Conservation (phyloP, 2,329 filamentous ascomycete species). For the Penicillium sp. region DNA sequence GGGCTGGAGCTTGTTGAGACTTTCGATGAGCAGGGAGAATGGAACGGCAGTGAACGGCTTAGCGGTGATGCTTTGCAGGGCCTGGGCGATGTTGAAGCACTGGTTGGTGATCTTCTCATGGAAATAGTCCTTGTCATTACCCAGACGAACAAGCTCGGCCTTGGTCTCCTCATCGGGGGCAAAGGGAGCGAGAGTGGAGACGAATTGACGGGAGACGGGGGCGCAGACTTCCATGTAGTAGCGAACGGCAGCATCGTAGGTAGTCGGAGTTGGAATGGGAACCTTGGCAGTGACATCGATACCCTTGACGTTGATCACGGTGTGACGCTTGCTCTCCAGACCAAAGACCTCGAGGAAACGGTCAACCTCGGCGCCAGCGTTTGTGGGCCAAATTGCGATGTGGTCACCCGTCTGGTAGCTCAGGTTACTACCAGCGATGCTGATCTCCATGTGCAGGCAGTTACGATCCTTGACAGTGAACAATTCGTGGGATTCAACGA, state of each 20-base stretch:
- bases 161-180: slow-evolving; percentile 83
- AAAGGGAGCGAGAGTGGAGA: slow-evolving; percentile 84
- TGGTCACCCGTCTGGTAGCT: slow-evolving; percentile 96
- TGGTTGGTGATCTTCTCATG: slow-evolving; percentile 78
- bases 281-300: slow-evolving; percentile 96
- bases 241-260: slow-evolving; percentile 87
- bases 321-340: slow-evolving; percentile 74
- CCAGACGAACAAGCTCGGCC: slow-evolving; percentile 84
- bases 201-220: slow-evolving; percentile 92
- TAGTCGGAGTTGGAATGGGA: slow-evolving; percentile 95
- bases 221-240: slow-evolving; percentile 98
- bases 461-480: slow-evolving; percentile 90
- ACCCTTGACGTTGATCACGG: slow-evolving; percentile 84
- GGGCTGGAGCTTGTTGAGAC: slow-evolving; percentile 90
- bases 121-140: slow-evolving; percentile 94
- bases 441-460: slow-evolving; percentile 95
- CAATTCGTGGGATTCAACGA: slow-evolving; percentile 85
- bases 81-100: slow-evolving; percentile 86
- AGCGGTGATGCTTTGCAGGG: slow-evolving; percentile 73
- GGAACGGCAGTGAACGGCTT: slow-evolving; percentile 82
- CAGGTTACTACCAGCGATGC: slow-evolving; percentile 85
- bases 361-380: slow-evolving; percentile 88
- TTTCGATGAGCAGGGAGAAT: slow-evolving; percentile 93
- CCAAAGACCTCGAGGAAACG: slow-evolving; percentile 80
- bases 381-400: slow-evolving; percentile 96